A percentile compares a stretch with the other conserved stretches of the same genome.
Evolutionary conservation across 2,329 filamentous ascomycete species (phyloP).

Genomic region (Colletotrichum tabaci): DNA sequence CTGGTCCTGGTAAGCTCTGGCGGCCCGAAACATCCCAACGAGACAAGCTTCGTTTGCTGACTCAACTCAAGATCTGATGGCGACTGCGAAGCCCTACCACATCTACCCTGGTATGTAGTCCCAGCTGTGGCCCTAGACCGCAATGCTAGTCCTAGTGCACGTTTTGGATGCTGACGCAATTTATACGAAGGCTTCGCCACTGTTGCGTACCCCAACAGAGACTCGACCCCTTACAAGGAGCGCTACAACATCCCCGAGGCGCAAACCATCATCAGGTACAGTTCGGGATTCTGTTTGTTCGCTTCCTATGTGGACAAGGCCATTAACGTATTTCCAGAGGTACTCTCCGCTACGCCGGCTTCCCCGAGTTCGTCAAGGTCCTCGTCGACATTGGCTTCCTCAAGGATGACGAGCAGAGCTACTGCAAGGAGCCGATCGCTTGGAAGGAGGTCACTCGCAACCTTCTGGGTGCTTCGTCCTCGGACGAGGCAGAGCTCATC

Average conservation of each 20-base stretch:
- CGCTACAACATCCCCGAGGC: slow-evolving; percentile 79
- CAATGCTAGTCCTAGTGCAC: no score
- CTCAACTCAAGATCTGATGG: slow-evolving; percentile 21
- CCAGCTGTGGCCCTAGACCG: no score
- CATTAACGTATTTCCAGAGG: not conserved
- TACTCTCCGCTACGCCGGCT: slow-evolving; percentile 83
- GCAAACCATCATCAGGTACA: slow-evolving; percentile 67
- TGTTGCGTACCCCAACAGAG: slow-evolving; percentile 80
- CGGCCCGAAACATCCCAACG: not conserved
- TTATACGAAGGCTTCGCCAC: slow-evolving; percentile 68
- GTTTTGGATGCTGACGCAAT: not conserved
- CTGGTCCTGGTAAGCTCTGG: slow-evolving; percentile 10
- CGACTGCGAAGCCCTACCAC: slow-evolving; percentile 32
- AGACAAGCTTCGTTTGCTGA: not conserved
- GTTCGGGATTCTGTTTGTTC: no score
- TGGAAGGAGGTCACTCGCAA: slow-evolving; percentile 91
- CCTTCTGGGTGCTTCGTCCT: slow-evolving; percentile 79
- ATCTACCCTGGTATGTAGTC: slow-evolving; percentile 25
- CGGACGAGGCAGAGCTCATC: slow-evolving; percentile 77
- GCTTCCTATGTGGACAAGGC: not conserved
- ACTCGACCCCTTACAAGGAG: slow-evolving; percentile 76
- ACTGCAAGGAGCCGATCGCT: slow-evolving; percentile 75
- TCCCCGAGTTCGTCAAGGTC: slow-evolving; percentile 90
- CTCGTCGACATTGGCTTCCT: slow-evolving; percentile 94
- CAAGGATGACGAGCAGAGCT: slow-evolving; percentile 75